Evolutionary conservation across 192 early-diverging fungal genomes (phyloP), one percentile per base, ranked within the genome.

Genomic region (Spizellomyces sp.): DNA sequence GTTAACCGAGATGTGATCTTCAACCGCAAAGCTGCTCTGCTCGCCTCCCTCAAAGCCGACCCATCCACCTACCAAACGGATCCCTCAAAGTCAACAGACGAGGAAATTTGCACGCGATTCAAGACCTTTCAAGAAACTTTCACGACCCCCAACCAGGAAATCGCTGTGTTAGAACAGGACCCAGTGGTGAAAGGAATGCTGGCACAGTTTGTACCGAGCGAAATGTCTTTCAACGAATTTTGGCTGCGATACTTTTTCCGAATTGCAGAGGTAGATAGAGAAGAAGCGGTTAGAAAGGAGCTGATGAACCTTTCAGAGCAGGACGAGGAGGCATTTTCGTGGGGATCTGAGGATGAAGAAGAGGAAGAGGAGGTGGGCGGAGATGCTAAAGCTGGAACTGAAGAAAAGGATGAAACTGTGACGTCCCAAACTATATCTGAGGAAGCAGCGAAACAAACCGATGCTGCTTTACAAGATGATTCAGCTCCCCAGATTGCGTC

Each of bases 211-310:
- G 15, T 42, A 9, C 58, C 80, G 82, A 81, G 9, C 82, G 58
- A 7, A 15, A 67, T 12, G 64, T 77, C 6, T 66, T 75, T 4
- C 63, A 79, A 27, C 68, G 75, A 4, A 69, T 84, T 84, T 57
- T 84, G 82, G 82, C 58, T 63, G 9, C 74, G 82, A 5, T 84
- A 84, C 64, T 81, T 77, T 67, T 84, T 77, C 60, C 48, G 62
- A 10, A 68, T 81, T 2, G 27, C 43, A 4, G 77, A 84, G 64
- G 47, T 84, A 0, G 79, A 84, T 9, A 61, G 77, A 10, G 73
- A 81, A 62, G 82, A 84, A 44, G 75, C 73, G 45, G 58, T 62
- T n/a, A 54, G 81, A 8, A 80, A 69, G 48, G 46, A 61, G 60
- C 56, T 77, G 21, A 71, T 77, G 64, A 74, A 54, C 58, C 70